A percentile compares a stretch with the other conserved stretches of the same genome.
Evolutionary conservation across 371 early-diverging fungal genomes (phyloP).

Genomic region (Gilbertella persicaria): DNA sequence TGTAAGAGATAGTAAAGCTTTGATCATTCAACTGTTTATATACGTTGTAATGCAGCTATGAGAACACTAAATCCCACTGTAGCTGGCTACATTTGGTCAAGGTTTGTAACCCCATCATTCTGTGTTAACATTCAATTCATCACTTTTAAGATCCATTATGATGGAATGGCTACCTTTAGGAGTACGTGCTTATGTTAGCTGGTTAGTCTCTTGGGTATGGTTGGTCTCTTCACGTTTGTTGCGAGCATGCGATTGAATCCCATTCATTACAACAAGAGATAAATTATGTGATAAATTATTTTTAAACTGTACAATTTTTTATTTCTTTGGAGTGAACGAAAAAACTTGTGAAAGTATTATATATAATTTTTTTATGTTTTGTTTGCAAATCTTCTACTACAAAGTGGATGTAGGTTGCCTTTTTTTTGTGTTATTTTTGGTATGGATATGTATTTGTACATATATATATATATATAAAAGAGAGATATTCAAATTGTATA

Average conservation of each 20-base stretch:
- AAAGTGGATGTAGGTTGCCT: neutral
- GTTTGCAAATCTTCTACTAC: neutral
- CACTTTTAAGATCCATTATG: conserved; percentile 6
- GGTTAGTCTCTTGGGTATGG: conserved; percentile 15
- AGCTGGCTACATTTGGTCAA: conserved; percentile 45
- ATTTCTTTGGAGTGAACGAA: neutral
- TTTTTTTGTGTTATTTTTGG: neutral
- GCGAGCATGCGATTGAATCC: conserved; percentile 12
- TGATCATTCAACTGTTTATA: neutral
- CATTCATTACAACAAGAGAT: conserved; percentile 4
- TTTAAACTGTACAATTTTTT: neutral
- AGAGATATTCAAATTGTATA: too few species aligned
- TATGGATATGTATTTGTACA: conserved; percentile 12
- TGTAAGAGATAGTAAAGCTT: conserved; percentile 24
- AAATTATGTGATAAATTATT: neutral
- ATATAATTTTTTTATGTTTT: too few species aligned
- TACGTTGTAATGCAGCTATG: conserved; percentile 43
- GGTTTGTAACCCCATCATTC: too few species aligned
- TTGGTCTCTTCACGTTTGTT: conserved; percentile 17
- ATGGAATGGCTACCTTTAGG: conserved; percentile 12
- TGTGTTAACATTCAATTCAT: too few species aligned
- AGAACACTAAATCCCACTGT: conserved; percentile 42
- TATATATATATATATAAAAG: conserved; percentile 12
- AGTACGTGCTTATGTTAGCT: conserved; percentile 19
- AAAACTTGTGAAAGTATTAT: too few species aligned